Conservation (phyloP, 805 yeast species). For the Komagataella pastoris region DNA sequence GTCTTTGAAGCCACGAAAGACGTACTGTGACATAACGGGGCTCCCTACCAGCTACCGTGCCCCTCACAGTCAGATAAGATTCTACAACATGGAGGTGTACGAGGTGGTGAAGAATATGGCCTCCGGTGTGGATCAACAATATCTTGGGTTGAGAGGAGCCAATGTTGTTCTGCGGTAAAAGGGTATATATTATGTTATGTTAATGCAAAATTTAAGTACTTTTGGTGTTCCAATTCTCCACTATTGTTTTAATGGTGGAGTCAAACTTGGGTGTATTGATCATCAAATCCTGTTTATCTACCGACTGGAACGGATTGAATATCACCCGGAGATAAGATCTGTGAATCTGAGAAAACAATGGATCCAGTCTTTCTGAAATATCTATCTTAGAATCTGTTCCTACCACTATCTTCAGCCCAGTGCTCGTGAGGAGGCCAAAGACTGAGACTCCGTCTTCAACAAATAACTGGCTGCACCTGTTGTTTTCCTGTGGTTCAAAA, state of each 20-base stretch:
- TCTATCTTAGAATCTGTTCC: slow-evolving; percentile 30
- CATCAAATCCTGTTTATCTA: slow-evolving; percentile 14
- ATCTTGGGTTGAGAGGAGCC: slow-evolving; percentile 76
- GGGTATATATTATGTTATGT: neutral
- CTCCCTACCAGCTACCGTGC: slow-evolving; percentile 63
- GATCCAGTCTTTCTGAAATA: slow-evolving; percentile 9
- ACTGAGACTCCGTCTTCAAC: slow-evolving; percentile 56
- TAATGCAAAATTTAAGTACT: slow-evolving; percentile 2
- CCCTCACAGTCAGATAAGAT: slow-evolving; percentile 65
- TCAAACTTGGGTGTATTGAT: slow-evolving; percentile 19
- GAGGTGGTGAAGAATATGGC: slow-evolving; percentile 67
- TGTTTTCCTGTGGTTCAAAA: slow-evolving; percentile 23
- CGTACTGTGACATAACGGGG: slow-evolving; percentile 92
- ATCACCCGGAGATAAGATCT: slow-evolving; percentile 39
- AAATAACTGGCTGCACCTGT: slow-evolving; percentile 35
- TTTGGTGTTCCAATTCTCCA: slow-evolving; percentile 11
- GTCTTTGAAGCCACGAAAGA: slow-evolving; percentile 63
- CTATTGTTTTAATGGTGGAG: slow-evolving; percentile 11
- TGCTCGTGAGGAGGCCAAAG: slow-evolving; percentile 56
- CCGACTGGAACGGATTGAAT: slow-evolving; percentile 48
- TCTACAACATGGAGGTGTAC: slow-evolving; percentile 73
- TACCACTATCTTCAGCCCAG: slow-evolving; percentile 52
- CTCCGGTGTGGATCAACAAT: slow-evolving; percentile 89
- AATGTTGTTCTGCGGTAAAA: slow-evolving; percentile 46
- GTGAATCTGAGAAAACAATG: slow-evolving; percentile 29